A percentile compares a stretch with the other conserved stretches of the same genome.
These are phyloP conservation scores for Acacia concinna DNA, from an alignment of 331 rosid species.

Conservation along the genomic window DNA sequence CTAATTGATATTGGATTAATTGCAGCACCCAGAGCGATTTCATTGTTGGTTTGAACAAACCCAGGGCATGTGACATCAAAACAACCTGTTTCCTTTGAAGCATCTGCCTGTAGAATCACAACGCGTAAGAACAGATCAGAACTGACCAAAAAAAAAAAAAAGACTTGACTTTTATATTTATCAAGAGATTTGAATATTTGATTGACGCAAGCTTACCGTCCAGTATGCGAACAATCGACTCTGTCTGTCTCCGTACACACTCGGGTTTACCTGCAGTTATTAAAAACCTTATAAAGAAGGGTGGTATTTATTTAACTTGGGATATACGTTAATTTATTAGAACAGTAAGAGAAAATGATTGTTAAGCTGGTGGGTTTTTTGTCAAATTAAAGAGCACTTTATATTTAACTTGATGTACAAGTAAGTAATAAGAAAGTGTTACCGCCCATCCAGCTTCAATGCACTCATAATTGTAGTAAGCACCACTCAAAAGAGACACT, in stretches of 20 bases:
- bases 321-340: not conserved
- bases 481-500: slow-evolving; percentile 45
- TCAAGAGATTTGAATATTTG: not conserved
- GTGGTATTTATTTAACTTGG: not conserved
- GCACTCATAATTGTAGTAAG: slow-evolving; percentile 42
- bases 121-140: not conserved
- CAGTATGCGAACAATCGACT: slow-evolving; percentile 58
- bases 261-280: slow-evolving; percentile 51
- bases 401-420: not conserved
- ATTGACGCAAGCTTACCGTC: slow-evolving; percentile 49
- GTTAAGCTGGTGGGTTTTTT: not conserved
- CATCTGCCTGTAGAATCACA: slow-evolving; percentile 49
- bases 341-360: not conserved
- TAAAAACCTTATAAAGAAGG: not conserved
- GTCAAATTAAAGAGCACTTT: slow-evolving; percentile 1
- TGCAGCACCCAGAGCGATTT: slow-evolving; percentile 61
- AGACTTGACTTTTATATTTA: not conserved
- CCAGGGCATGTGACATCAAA: slow-evolving; percentile 69
- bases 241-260: slow-evolving; percentile 54
- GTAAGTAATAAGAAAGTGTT: not conserved
- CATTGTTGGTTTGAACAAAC: slow-evolving; percentile 53
- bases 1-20: slow-evolving; percentile 50
- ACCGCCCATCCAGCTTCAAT: slow-evolving; percentile 69
- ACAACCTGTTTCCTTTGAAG: slow-evolving; percentile 56
- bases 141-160: too few relatives aligned